These are phyloP conservation scores for Chaetomium fimeti DNA, from an alignment of 495 filamentous ascomycete species.

Conservation along the genomic window DNA sequence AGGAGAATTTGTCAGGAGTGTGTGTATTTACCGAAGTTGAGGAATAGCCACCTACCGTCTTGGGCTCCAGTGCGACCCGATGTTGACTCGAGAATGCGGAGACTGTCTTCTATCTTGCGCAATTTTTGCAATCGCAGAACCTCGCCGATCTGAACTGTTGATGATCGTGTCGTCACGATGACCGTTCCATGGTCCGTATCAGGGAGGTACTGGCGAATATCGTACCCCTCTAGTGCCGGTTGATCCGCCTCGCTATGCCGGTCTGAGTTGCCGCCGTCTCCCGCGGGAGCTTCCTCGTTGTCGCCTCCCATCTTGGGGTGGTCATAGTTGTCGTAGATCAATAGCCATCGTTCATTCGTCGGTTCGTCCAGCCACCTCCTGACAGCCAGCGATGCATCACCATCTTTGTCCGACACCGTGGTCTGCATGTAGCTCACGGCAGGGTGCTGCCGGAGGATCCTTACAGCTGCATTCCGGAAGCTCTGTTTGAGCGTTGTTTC, in stretches of 20 bases:
- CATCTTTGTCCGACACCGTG: constrained; percentile 22
- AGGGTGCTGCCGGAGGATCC: constrained; percentile 34
- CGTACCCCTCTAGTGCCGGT: constrained; percentile 15
- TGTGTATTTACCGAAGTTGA: not conserved
- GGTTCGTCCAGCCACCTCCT: constrained; percentile 38
- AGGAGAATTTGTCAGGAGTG: not conserved
- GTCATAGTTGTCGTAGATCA: constrained; percentile 43
- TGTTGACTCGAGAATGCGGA: constrained; percentile 38
- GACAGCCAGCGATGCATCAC: constrained; percentile 33
- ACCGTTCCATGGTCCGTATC: constrained; percentile 39
- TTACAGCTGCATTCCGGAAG: constrained; percentile 31
- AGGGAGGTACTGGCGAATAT: constrained; percentile 41
- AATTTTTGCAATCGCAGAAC: constrained; percentile 36
- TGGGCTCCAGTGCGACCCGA: constrained; percentile 26
- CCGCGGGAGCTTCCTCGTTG: not conserved
- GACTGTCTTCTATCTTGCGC: constrained; percentile 32
- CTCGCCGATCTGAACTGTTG: constrained; percentile 33
- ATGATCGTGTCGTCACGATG: constrained; percentile 45
- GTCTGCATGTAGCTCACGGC: constrained; percentile 23
- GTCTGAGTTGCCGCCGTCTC: constrained; percentile 18
- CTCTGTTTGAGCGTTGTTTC: constrained; percentile 39
- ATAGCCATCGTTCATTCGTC: constrained; percentile 35
- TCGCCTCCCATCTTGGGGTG: constrained; percentile 31
- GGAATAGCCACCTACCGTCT: constrained; percentile 19
- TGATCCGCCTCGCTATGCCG: constrained; percentile 5